Base-by-base conservation (phyloP, 78 protist genomes). In the Tieghemostelium lacteum region DNA sequence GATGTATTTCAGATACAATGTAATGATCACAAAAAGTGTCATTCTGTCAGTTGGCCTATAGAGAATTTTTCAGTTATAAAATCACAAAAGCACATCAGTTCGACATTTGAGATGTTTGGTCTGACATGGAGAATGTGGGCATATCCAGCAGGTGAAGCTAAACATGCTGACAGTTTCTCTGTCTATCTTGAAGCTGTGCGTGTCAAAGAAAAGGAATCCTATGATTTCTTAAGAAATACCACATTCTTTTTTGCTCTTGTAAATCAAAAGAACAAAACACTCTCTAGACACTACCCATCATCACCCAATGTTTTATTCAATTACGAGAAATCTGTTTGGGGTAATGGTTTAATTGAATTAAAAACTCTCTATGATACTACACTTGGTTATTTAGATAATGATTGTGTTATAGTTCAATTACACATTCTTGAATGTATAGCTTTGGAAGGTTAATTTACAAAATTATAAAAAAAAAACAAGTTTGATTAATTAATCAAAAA, bases 71-170 rank as follows among this genome's bases (percentile, higher is more conserved):
- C 73, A 8, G 2, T 42, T 16, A 83, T 83, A 33, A 66, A 83
- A 31, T 42, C 64, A 6, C 91, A 83, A 50, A 83, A 83, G 54
- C 78, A 83, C 16, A 72, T 83, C 7, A 69, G 78, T 17, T 69
- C 66, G 22, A 67, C 39, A 17, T 83, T 83, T 57, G 91, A 83
- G 36, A 83, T 83, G 39, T 33, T 33, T 29, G 91, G 91, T 4
- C 33, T 83, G 39, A 66, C 50, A 16, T 83, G 91, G 91, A 66
- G 40, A 42, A 83, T 83, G 91, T 83, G 91, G 91, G 78, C 80
- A 6, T 83, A 83, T 31, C 91, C 91, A 10, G 91, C 91, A 0
- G 91, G 91, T 69, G 91, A 83, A 60, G 91, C 91, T 16, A 83
- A 83, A 26, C 91, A 83, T 29, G 45, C 70, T 20, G 91, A 83